Conservation (phyloP, 495 filamentous ascomycete species). For the Peziza echinospora region DNA sequence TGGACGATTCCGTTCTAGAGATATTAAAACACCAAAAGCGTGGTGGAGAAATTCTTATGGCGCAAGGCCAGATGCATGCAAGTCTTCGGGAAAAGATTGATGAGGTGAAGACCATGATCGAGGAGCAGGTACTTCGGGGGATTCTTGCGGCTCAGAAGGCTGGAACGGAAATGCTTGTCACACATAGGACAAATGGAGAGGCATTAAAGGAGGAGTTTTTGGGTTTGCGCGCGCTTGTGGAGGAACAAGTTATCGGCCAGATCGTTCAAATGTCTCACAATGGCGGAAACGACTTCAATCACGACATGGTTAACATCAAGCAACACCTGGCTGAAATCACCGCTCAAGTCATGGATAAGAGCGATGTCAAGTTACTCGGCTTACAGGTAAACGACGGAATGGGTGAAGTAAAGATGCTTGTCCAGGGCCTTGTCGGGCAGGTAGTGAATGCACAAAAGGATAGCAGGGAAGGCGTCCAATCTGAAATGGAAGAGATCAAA, state of each 20-base stretch:
- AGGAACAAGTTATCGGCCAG: background rate
- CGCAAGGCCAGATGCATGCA: background rate
- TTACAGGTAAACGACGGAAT: background rate
- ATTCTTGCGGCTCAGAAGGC: background rate
- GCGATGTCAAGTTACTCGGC: conserved; percentile 18
- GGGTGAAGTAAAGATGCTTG: background rate
- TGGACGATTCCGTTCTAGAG: background rate
- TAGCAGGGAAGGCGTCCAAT: background rate
- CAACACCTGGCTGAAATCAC: conserved; percentile 51
- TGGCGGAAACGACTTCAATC: background rate
- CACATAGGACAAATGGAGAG: background rate
- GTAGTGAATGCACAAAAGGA: background rate
- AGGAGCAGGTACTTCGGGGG: background rate
- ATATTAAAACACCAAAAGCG: background rate
- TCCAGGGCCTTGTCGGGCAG: background rate
- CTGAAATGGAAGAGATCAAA: background rate
- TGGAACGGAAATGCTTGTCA: background rate
- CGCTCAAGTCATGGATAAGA: conserved; percentile 25
- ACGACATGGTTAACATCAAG: conserved; percentile 27
- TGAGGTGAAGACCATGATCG: background rate
- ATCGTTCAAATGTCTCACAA: background rate
- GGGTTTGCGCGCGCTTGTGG: background rate
- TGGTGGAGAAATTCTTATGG: background rate
- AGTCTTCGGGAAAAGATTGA: background rate
- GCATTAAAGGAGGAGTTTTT: background rate